Percentiles rank a stretch among this genome's conserved stretches.
phyloP scores from a whole-genome alignment of 208 protist genomes.

The Acanthamoeba sp. region DNA sequence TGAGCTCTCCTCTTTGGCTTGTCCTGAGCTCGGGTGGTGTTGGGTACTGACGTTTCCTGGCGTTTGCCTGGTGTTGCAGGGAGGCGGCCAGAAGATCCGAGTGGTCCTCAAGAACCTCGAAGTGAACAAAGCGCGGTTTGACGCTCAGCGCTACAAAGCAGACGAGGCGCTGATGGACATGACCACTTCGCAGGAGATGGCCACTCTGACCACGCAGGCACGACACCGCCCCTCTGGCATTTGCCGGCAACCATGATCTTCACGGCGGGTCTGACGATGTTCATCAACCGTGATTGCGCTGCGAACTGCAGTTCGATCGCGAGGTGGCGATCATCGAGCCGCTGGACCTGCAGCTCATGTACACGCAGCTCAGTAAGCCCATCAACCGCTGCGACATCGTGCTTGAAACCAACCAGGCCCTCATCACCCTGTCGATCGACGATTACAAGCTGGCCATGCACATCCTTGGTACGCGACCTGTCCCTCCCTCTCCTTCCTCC shows the following conservation, averaged over 20 bases:
- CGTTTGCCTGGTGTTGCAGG: neutral
- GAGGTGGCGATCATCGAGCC: constrained; percentile 64
- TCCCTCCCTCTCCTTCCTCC: neutral
- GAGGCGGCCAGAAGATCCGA: constrained; percentile 46
- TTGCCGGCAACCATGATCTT: too few relatives aligned
- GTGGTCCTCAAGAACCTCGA: constrained; percentile 24
- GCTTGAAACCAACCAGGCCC: constrained; percentile 43
- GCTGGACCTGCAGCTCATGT: constrained; percentile 56
- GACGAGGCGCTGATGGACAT: constrained; percentile 3
- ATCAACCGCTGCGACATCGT: constrained; percentile 61
- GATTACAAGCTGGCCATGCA: constrained; percentile 61
- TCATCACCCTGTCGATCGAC: constrained; percentile 65
- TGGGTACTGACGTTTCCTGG: too few relatives aligned
- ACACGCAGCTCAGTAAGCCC: constrained; percentile 45
- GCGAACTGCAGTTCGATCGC: constrained; percentile 18
- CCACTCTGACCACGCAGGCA: constrained; percentile 24
- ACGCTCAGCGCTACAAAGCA: constrained; percentile 1
- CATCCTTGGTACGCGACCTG: neutral
- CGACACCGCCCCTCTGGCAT: too few relatives aligned
- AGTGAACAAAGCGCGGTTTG: constrained; percentile 42
- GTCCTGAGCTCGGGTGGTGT: neutral
- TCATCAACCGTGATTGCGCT: too few relatives aligned
- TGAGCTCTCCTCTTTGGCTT: too few relatives aligned
- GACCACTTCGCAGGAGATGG: neutral
- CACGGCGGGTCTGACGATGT: neutral